A percentile compares a stretch with the other conserved stretches of the same genome.
phyloP scores from a whole-genome alignment of 352 stramenopile species.

The Phytopythium montanum region DNA sequence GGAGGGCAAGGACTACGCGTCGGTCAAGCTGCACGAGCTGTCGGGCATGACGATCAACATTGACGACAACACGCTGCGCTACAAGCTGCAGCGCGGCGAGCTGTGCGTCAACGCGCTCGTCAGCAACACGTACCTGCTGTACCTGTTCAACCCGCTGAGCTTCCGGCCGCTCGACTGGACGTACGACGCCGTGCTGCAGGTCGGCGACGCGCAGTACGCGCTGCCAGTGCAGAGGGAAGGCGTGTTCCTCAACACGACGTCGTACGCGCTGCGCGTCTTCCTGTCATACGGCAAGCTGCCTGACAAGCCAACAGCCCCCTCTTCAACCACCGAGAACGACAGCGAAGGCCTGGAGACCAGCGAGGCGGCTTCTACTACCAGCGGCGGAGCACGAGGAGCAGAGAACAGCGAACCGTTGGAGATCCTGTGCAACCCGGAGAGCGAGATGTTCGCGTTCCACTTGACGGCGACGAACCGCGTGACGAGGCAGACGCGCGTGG shows the following conservation, averaged over 20 bases:
- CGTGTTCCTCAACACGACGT: slow-evolving; percentile 75
- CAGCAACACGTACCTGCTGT: slow-evolving; percentile 86
- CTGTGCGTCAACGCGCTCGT: slow-evolving; percentile 79
- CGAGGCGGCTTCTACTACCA: background rate
- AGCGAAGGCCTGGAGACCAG: background rate
- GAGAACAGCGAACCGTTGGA: slow-evolving; percentile 54
- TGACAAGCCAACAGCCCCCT: slow-evolving; percentile 15
- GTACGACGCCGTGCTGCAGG: slow-evolving; percentile 60
- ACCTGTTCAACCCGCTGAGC: slow-evolving; percentile 81
- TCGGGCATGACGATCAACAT: slow-evolving; percentile 84
- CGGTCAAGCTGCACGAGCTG: slow-evolving; percentile 74
- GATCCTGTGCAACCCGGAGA: slow-evolving; percentile 56
- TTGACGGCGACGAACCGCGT: slow-evolving; percentile 76
- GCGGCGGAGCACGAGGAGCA: slow-evolving; percentile 31
- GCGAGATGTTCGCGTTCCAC: slow-evolving; percentile 57
- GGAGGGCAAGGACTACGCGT: slow-evolving; percentile 20
- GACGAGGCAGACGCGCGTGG: slow-evolving; percentile 50
- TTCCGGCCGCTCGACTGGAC: slow-evolving; percentile 84
- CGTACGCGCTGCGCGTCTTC: slow-evolving; percentile 69
- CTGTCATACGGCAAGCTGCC: slow-evolving; percentile 81
- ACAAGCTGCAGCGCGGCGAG: slow-evolving; percentile 46
- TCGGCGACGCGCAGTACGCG: slow-evolving; percentile 42
- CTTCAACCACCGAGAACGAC: slow-evolving; percentile 5
- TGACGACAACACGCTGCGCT: slow-evolving; percentile 82
- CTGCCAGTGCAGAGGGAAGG: slow-evolving; percentile 70